phyloP scores from a whole-genome alignment of 257 asterid genomes.

The Ajuga chamaepitys region DNA sequence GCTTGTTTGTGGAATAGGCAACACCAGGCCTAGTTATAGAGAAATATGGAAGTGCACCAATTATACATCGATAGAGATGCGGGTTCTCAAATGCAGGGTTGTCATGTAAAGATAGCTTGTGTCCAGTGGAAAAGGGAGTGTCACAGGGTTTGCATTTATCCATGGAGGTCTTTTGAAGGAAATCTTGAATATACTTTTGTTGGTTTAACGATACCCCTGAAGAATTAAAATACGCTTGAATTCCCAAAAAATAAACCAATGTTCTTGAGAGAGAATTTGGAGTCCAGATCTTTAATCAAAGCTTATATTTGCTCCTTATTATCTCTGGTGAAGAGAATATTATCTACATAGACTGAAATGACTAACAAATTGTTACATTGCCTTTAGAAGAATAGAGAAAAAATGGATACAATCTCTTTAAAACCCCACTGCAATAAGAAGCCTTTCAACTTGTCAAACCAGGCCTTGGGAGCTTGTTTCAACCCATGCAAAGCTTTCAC shows the following conservation, averaged over 20 bases:
- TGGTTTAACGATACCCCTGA: background rate
- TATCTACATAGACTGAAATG: background rate
- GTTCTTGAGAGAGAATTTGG: background rate
- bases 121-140: background rate
- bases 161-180: background rate
- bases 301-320: accelerated
- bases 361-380: too few species aligned
- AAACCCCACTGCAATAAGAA: too few species aligned
- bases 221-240: background rate
- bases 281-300: background rate
- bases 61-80: background rate
- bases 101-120: background rate
- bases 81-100: background rate
- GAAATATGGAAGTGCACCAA: background rate
- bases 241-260: background rate
- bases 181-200: background rate
- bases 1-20: background rate
- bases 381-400: too few species aligned
- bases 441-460: too few species aligned
- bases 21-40: background rate
- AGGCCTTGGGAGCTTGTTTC: too few species aligned
- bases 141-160: background rate
- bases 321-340: background rate
- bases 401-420: too few species aligned
- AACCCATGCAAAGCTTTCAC: too few species aligned